phyloP scores from a whole-genome alignment of 805 yeast species.

The Saturnispora galanensis region DNA sequence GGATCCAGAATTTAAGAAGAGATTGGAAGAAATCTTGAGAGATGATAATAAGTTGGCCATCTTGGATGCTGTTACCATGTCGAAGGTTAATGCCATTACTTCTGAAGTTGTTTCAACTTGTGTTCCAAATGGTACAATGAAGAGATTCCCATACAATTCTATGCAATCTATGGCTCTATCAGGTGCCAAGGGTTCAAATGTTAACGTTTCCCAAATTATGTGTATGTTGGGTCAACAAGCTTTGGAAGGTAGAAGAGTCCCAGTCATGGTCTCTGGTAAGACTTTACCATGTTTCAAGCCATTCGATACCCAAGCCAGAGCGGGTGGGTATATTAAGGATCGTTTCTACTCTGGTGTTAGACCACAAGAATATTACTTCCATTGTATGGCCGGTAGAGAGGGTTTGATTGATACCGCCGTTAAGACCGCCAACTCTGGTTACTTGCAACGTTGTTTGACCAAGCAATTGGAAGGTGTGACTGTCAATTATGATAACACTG shows the following conservation, averaged over 20 bases:
- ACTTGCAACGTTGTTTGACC: conserved; percentile 95
- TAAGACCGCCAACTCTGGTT: conserved; percentile 96
- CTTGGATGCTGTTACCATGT: conserved; percentile 90
- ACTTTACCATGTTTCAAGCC: conserved; percentile 95
- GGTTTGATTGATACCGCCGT: conserved; percentile 99
- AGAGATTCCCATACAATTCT: conserved; percentile 87
- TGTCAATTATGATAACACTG: conserved; percentile 86
- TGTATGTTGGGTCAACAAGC: conserved; percentile 99
- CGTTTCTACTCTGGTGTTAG: conserved; percentile 96
- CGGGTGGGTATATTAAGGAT: conserved; percentile 96
- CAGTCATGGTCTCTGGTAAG: conserved; percentile 98
- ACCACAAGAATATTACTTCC: conserved; percentile 99
- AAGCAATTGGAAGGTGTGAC: conserved; percentile 97
- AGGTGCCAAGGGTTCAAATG: conserved; percentile 98
- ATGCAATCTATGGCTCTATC: conserved; percentile 99
- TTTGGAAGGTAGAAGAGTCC: conserved; percentile 97
- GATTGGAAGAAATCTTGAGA: conserved; percentile 90
- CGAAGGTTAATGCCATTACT: conserved; percentile 84
- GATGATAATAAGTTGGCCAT: conserved; percentile 89
- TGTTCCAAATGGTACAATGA: conserved; percentile 95
- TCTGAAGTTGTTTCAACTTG: conserved; percentile 90
- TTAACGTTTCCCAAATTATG: conserved; percentile 98
- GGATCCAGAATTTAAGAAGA: conserved; percentile 71
- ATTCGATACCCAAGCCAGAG: conserved; percentile 92
- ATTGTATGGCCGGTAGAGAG: conserved; percentile 99